Conservation (phyloP, 192 early-diverging fungal genomes). For the Pilobolus umbonatus region DNA sequence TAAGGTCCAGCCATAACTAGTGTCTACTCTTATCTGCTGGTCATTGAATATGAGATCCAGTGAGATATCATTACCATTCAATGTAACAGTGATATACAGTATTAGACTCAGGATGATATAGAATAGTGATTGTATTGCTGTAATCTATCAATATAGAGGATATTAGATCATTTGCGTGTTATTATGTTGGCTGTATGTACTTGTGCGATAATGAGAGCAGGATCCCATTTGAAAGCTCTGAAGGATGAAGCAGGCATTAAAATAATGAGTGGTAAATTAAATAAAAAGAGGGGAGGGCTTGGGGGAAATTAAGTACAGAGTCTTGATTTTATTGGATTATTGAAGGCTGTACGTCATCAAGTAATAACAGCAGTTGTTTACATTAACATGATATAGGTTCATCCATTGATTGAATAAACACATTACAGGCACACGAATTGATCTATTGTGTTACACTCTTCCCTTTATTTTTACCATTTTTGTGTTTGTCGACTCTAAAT, state of each 20-base stretch:
- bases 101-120: slow-evolving; percentile 53
- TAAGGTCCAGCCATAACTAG: slow-evolving; percentile 64
- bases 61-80: slow-evolving; percentile 60
- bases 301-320: no score
- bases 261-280: no score
- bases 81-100: slow-evolving; percentile 43
- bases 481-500: no score
- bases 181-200: slow-evolving; percentile 10
- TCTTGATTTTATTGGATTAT: no score
- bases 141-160: slow-evolving; percentile 30
- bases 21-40: slow-evolving; percentile 53
- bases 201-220: slow-evolving; percentile 44
- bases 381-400: no score
- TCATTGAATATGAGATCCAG: slow-evolving; percentile 65
- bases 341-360: no score
- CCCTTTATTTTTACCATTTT: no score
- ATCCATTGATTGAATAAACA: no score
- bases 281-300: no score
- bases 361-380: no score
- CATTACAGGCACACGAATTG: no score
- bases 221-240: slow-evolving; percentile 44
- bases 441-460: no score
- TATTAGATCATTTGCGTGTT: neutral
- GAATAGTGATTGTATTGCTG: slow-evolving; percentile 52
- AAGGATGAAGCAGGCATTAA: slow-evolving; percentile 36